phyloP scores from a whole-genome alignment of 805 yeast species.

The Ogataea methylovora region DNA sequence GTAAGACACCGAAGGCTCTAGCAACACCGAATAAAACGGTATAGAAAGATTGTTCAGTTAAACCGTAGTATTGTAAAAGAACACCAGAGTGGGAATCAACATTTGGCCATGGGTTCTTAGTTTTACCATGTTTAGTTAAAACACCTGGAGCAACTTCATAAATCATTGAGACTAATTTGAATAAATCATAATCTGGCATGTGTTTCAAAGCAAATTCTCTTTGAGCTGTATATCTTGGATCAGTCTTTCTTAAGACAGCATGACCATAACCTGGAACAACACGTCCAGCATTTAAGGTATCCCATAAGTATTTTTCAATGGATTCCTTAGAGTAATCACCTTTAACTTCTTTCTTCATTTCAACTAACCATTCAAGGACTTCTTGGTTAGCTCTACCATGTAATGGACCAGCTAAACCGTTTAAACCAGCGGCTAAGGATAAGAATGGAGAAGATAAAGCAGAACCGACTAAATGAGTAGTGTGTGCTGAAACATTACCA shows the following conservation, averaged over 20 bases:
- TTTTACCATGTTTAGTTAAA: constrained; percentile 77
- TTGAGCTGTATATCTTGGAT: constrained; percentile 82
- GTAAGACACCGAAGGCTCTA: constrained; percentile 80
- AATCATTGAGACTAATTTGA: constrained; percentile 69
- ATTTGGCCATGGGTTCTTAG: constrained; percentile 91
- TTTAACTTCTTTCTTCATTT: constrained; percentile 55
- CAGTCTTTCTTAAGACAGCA: constrained; percentile 82
- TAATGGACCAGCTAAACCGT: constrained; percentile 83
- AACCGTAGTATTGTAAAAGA: constrained; percentile 76
- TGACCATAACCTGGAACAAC: constrained; percentile 89
- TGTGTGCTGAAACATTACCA: constrained; percentile 83
- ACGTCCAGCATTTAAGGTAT: constrained; percentile 71
- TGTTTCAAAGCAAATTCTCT: constrained; percentile 71
- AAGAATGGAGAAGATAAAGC: constrained; percentile 75
- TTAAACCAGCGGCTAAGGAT: constrained; percentile 73
- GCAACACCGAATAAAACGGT: constrained; percentile 83
- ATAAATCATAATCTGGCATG: constrained; percentile 72
- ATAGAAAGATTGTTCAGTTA: constrained; percentile 76
- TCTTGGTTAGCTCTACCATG: constrained; percentile 89
- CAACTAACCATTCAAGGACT: constrained; percentile 73
- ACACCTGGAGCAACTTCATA: constrained; percentile 81
- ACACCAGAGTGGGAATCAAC: constrained; percentile 88
- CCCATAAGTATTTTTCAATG: constrained; percentile 73
- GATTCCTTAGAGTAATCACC: constrained; percentile 65
- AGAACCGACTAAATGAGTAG: constrained; percentile 80